Evolutionary conservation across 192 early-diverging fungal genomes (phyloP).

Genomic region (Entomortierella lignicola): DNA sequence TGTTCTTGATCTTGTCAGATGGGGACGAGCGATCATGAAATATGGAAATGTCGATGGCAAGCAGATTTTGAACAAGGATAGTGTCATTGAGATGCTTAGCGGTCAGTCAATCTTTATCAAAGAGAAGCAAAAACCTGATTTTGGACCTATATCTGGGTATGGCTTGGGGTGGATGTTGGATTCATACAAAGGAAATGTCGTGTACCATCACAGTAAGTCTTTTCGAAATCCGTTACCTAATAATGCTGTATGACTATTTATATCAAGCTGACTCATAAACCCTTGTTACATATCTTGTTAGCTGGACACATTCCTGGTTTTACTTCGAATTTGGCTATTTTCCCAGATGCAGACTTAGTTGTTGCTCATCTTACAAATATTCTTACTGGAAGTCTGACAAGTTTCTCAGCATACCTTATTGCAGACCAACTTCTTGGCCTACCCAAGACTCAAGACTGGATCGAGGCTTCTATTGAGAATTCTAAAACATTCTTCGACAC

Average conservation of each 20-base stretch:
- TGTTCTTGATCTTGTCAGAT: slow-evolving; percentile 1
- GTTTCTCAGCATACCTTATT: slow-evolving; percentile 3
- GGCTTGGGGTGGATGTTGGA: slow-evolving; percentile 11
- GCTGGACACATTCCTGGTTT: slow-evolving; percentile 19
- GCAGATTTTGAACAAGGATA: background rate
- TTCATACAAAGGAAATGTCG: slow-evolving; percentile 1
- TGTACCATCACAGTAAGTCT: slow-evolving; percentile 6
- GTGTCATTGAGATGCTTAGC: background rate
- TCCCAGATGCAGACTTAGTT: slow-evolving; percentile 31
- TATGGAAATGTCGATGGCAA: background rate
- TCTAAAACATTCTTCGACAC: background rate
- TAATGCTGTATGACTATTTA: background rate
- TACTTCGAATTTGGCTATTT: slow-evolving; percentile 17
- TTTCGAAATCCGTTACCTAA: background rate
- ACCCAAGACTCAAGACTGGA: slow-evolving; percentile 23
- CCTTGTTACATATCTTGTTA: slow-evolving; percentile 2
- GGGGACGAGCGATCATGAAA: background rate
- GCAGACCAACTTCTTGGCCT: slow-evolving; percentile 25
- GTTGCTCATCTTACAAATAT: slow-evolving; percentile 22
- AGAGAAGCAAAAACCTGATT: background rate
- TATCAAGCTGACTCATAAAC: background rate
- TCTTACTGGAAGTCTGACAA: background rate
- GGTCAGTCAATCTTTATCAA: background rate
- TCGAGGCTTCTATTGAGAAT: background rate
- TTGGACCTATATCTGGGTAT: slow-evolving; percentile 1